Percentiles rank a stretch among this genome's conserved stretches.
Conservation (phyloP, 129 eudicot species). For the Heracleum sosnowskyi region DNA sequence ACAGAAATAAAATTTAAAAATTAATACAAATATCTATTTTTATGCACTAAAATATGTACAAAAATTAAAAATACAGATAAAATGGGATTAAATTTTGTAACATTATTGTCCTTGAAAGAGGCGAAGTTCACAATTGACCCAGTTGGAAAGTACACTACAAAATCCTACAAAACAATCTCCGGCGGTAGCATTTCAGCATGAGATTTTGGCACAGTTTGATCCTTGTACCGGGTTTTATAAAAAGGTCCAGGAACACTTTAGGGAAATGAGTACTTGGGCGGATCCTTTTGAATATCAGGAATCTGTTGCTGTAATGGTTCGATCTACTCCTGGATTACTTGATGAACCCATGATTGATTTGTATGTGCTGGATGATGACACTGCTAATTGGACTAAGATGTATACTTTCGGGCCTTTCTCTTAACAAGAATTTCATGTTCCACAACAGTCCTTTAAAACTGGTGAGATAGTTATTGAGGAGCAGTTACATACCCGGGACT, state of each 20-base stretch:
- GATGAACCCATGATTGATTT: background rate
- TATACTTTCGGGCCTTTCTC: background rate
- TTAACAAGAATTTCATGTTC: background rate
- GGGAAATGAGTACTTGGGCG: background rate
- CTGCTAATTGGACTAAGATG: background rate
- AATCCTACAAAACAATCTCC: too few species aligned
- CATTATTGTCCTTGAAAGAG: too few species aligned
- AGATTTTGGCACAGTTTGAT: background rate
- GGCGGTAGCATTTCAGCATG: background rate
- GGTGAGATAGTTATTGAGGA: background rate
- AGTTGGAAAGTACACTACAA: too few species aligned
- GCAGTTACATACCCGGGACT: background rate
- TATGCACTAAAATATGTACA: too few species aligned
- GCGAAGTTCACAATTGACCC: too few species aligned
- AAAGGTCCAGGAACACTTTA: background rate
- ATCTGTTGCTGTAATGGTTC: background rate
- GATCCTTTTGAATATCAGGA: background rate
- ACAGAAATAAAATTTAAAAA: too few species aligned
- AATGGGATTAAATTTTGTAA: too few species aligned
- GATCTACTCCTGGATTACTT: constrained; percentile 2
- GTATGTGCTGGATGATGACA: background rate
- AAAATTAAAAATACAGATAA: too few species aligned
- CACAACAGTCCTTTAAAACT: background rate
- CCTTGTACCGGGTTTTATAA: constrained; percentile 1
- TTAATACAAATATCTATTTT: too few species aligned